Evolutionary conservation across 73 alveolate genomes (phyloP), one percentile per base, ranked within the genome.

Genomic region (Symbiodinium natans): DNA sequence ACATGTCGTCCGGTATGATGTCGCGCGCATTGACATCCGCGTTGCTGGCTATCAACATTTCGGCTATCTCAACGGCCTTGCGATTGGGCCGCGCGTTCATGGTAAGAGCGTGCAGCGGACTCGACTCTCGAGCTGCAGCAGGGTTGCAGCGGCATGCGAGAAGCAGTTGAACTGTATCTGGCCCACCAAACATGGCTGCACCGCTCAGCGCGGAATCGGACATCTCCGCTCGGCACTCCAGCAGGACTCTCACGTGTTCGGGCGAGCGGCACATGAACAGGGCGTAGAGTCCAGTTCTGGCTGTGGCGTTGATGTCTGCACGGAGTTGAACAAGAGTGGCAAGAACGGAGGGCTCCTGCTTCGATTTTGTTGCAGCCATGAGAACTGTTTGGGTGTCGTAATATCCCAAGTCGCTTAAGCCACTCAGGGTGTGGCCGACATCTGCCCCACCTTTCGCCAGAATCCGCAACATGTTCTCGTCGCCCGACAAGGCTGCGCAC

Each of bases 371-470:
- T 1, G 96, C 96, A 2, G 43, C 96, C 96, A 89, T 89, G 46
- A 89, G 96, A 48, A 71, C 21, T 31, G 96, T 89, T 29, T 89
- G 86, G 39, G 96, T 41, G 77, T 89, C 96, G 52, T 89, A 89
- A 52, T 68, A 89, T 29, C 96, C 96, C 52, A 89, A n/a, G 41
- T 89, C 87, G 23, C 39, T 25, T 40, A 89, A n/a, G 33, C 77
- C 96, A 0, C 25, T 11, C 15, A 63, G 77, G 77, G 34, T 25
- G 13, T 63, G 77, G 77, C 25, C 25, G 34, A 63, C 31, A 27
- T 6, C 31, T 27, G 77, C 77, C 2, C 77, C 0, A 34, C 31
- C 36, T 23, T 21, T 34, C 15, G 77, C 77, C 77, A 63, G 40
- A 23, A 63, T 31, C 25, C 77, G 77, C 77, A 63, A 34, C 77